These are phyloP conservation scores for Alternaria metachromatica DNA, from an alignment of 2,329 filamentous ascomycete species.

Conservation along the genomic window DNA sequence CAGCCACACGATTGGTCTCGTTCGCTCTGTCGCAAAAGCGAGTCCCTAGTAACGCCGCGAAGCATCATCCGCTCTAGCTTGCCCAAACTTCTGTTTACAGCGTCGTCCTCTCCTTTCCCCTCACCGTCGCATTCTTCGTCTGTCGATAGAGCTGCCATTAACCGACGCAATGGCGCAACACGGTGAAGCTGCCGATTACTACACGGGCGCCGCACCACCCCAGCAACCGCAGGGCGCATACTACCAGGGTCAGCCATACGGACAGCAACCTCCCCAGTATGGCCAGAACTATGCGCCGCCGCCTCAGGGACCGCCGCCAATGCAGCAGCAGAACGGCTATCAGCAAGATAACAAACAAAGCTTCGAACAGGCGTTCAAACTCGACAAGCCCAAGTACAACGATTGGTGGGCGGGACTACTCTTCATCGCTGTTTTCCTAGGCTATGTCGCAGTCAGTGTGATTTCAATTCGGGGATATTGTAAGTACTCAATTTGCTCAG, in stretches of 20 bases:
- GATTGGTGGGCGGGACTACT: constrained; percentile 88
- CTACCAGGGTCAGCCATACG: constrained; percentile 34
- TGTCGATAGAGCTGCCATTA: neutral
- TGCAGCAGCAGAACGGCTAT: constrained; percentile 31
- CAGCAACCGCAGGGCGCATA: constrained; percentile 28
- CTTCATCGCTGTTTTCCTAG: constrained; percentile 72
- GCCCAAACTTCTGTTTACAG: constrained; percentile 5
- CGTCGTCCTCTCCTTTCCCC: neutral
- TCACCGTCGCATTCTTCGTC: constrained; percentile 1
- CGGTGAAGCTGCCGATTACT: constrained; percentile 50
- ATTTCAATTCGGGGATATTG: constrained; percentile 77
- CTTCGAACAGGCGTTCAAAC: constrained; percentile 83
- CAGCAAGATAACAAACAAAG: constrained; percentile 53
- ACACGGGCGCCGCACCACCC: constrained; percentile 35
- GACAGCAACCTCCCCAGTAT: constrained; percentile 41
- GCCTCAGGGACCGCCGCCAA: constrained; percentile 31
- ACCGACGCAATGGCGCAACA: constrained; percentile 37
- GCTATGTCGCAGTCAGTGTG: constrained; percentile 78
- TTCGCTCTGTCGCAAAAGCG: neutral
- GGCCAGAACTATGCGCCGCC: constrained; percentile 39
- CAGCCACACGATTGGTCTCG: constrained; percentile 21
- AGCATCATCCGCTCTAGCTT: constrained; percentile 17
- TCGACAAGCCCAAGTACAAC: constrained; percentile 85
- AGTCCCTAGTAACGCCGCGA: constrained; percentile 18
- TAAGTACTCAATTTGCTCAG: constrained; percentile 18